Evolutionary conservation across 2,329 filamentous ascomycete species (phyloP).

Genomic region (Myriosclerotinia curreyana): DNA sequence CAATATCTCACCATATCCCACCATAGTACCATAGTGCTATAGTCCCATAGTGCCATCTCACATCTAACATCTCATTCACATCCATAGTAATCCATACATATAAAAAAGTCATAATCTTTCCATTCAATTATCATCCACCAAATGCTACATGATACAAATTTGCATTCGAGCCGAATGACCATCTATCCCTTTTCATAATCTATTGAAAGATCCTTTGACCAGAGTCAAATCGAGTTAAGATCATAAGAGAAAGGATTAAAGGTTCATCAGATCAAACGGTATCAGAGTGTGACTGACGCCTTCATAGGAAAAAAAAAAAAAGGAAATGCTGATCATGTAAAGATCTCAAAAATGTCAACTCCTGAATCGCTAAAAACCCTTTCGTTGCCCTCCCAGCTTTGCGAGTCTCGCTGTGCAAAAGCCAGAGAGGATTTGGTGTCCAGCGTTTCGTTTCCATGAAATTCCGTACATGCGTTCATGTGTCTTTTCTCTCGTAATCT

Average conservation of each 20-base stretch:
- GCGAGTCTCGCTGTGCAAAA: constrained; percentile 41
- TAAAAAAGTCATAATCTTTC: constrained; percentile 33
- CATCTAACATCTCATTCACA: neutral
- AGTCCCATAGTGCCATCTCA: neutral
- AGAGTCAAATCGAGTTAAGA: constrained; percentile 13
- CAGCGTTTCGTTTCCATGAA: constrained; percentile 27
- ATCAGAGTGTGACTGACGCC: constrained; percentile 33
- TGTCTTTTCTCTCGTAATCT: constrained; percentile 17
- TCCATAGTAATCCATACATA: neutral
- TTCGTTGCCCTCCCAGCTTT: constrained; percentile 25
- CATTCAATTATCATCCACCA: constrained; percentile 34
- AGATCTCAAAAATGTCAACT: constrained; percentile 42
- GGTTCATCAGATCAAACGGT: constrained; percentile 26
- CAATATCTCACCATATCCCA: neutral
- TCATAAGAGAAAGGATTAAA: constrained; percentile 3
- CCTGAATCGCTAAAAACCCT: constrained; percentile 39
- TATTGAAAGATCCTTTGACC: constrained; percentile 3
- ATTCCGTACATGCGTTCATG: constrained; percentile 27
- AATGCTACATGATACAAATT: constrained; percentile 38
- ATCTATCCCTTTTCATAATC: constrained; percentile 18
- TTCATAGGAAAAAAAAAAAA: constrained; percentile 28
- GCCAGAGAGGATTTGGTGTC: constrained; percentile 36
- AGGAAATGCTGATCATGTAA: constrained; percentile 30
- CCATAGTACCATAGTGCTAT: no score
- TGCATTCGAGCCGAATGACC: constrained; percentile 15